These are phyloP conservation scores for Suillus subaureus DNA, from an alignment of 768 basidiomycete genomes.

Conservation along the genomic window DNA sequence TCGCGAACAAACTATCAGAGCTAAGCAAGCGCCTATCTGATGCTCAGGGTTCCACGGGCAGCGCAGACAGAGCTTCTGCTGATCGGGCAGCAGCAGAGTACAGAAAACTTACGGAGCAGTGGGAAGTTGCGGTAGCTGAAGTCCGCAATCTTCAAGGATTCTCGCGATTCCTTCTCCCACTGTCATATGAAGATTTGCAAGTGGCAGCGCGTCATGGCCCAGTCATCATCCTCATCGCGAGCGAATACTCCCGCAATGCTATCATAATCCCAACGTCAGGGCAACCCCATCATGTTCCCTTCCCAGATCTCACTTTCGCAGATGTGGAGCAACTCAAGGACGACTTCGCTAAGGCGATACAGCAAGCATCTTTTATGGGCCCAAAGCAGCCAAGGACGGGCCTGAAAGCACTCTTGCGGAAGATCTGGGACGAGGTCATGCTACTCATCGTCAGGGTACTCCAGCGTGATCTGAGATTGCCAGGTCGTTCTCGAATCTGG, in stretches of 20 bases:
- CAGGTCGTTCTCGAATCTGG: background rate
- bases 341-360: too few relatives aligned
- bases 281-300: background rate
- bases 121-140: constrained; percentile 9
- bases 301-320: too few relatives aligned
- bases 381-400: background rate
- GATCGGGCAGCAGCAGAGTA: constrained; percentile 4
- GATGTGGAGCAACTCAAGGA: background rate
- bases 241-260: constrained; percentile 16
- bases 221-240: constrained; percentile 8
- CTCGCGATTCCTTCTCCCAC: constrained; percentile 19
- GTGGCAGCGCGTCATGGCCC: constrained; percentile 16
- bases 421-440: too few relatives aligned
- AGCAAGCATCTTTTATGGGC: too few relatives aligned
- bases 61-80: background rate
- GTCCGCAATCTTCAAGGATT: constrained; percentile 16
- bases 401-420: too few relatives aligned
- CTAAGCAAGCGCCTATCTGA: background rate
- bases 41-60: background rate
- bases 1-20: background rate
- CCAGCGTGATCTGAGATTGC: too few relatives aligned
- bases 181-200: constrained; percentile 13
- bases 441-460: background rate
- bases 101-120: constrained; percentile 10
- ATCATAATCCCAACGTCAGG: constrained; percentile 9